These are phyloP conservation scores for Ascochyta fabae DNA, from an alignment of 2,329 filamentous ascomycete species.

Conservation along the genomic window DNA sequence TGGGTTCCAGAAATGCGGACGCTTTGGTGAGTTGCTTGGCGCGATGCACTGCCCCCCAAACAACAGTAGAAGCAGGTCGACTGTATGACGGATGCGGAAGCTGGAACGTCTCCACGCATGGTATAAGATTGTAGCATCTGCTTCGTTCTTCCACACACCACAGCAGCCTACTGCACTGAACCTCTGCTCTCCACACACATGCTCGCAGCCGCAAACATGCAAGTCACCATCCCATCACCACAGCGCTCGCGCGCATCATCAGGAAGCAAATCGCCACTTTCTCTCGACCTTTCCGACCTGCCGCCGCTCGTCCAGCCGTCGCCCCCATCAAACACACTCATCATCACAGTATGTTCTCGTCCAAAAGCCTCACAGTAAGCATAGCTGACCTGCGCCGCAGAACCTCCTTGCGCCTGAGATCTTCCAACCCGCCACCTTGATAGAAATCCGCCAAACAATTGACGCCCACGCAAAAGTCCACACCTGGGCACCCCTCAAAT, in stretches of 20 bases:
- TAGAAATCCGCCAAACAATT: slow-evolving; percentile 75
- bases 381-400: slow-evolving; percentile 37
- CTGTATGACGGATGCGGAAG: slow-evolving; percentile 24
- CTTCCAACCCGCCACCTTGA: slow-evolving; percentile 76
- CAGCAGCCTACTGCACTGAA: slow-evolving; percentile 15
- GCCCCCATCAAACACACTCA: slow-evolving; percentile 79
- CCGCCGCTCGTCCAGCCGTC: slow-evolving; percentile 74
- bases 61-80: slow-evolving; percentile 10
- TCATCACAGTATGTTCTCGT: slow-evolving; percentile 66
- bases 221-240: slow-evolving; percentile 39
- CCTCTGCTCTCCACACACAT: slow-evolving; percentile 16
- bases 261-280: slow-evolving; percentile 59
- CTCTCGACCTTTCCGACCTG: slow-evolving; percentile 75
- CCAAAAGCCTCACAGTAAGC: not conserved
- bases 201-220: slow-evolving; percentile 38
- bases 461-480: slow-evolving; percentile 73
- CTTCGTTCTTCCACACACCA: slow-evolving; percentile 20
- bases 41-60: slow-evolving; percentile 19
- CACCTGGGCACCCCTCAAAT: slow-evolving; percentile 80
- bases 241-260: slow-evolving; percentile 46
- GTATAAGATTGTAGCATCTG: slow-evolving; percentile 32
- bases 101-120: slow-evolving; percentile 22
- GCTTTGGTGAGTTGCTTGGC: slow-evolving; percentile 25
- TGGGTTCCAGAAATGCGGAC: slow-evolving; percentile 19
- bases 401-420: slow-evolving; percentile 76